Evolutionary conservation across 2,329 filamentous ascomycete genomes (phyloP).

Genomic region (Cordyceps sp.): DNA sequence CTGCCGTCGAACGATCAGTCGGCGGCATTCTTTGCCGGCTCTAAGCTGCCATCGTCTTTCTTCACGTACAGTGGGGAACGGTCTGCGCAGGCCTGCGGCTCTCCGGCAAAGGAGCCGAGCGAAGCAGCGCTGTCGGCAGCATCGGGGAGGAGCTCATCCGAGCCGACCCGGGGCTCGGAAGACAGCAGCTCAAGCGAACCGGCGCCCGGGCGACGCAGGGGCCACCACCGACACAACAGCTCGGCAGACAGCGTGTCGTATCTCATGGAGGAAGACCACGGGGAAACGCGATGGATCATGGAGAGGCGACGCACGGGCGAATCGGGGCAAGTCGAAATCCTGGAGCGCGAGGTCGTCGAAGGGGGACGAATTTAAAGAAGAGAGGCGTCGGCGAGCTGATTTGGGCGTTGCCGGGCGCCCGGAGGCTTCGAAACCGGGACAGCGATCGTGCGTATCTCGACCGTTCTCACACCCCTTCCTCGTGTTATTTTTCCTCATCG

Average conservation of each 20-base stretch:
- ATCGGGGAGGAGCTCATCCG: constrained; percentile 1
- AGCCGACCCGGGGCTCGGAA: constrained; percentile 1
- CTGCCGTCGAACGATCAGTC: not conserved
- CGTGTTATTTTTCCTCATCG: too few species aligned
- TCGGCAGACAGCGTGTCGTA: constrained; percentile 58
- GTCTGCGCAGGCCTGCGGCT: too few species aligned
- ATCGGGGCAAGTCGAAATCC: constrained; percentile 45
- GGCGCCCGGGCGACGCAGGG: constrained; percentile 9
- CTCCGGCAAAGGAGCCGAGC: too few species aligned
- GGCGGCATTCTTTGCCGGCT: too few species aligned
- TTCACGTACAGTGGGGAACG: too few species aligned
- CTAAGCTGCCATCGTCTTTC: too few species aligned
- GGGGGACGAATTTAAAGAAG: constrained; percentile 28
- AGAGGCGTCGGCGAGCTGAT: constrained; percentile 14
- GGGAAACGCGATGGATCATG: constrained; percentile 49
- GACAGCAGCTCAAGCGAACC: constrained; percentile 3
- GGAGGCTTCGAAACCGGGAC: too few species aligned
- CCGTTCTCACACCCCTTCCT: too few species aligned
- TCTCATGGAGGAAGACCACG: constrained; percentile 43
- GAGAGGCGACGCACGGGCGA: constrained; percentile 51
- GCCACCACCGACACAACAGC: constrained; percentile 35
- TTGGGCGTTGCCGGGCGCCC: too few species aligned
- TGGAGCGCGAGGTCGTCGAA: constrained; percentile 47
- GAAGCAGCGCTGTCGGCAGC: too few species aligned
- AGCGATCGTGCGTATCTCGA: too few species aligned